Percentiles rank a stretch among this genome's conserved stretches.
These are phyloP conservation scores for Ustulina deusta DNA, from an alignment of 2,329 filamentous ascomycete genomes.

Conservation along the genomic window DNA sequence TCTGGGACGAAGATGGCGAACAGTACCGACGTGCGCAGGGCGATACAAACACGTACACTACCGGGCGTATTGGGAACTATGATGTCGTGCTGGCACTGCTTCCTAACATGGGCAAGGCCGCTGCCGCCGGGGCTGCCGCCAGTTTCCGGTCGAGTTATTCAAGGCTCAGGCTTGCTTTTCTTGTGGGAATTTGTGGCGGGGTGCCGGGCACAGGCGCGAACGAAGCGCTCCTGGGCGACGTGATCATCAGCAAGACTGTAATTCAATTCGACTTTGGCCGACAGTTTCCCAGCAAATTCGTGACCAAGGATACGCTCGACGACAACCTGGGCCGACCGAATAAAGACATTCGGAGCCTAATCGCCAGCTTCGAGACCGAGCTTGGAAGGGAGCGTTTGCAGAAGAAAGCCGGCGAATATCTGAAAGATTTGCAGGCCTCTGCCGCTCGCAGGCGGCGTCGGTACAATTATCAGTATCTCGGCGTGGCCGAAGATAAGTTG, in stretches of 20 bases:
- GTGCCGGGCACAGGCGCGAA: conserved; percentile 34
- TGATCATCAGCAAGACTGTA: conserved; percentile 47
- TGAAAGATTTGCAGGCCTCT: conserved; percentile 23
- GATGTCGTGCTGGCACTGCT: conserved; percentile 49
- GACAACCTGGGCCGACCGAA: conserved; percentile 43
- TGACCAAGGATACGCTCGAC: conserved; percentile 41
- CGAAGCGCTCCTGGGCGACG: conserved; percentile 46
- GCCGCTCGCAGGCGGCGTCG: conserved; percentile 1
- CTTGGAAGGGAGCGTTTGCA: conserved; percentile 28
- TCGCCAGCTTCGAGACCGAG: conserved; percentile 47
- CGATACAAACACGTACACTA: conserved; percentile 48
- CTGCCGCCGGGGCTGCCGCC: conserved; percentile 38
- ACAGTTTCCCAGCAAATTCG: conserved; percentile 39
- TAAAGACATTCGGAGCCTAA: conserved; percentile 42
- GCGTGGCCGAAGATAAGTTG: conserved; percentile 34
- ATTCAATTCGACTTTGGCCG: conserved; percentile 51
- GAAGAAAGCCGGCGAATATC: conserved; percentile 22
- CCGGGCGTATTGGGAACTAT: conserved; percentile 45
- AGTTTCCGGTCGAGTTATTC: conserved; percentile 36
- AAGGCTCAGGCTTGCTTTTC: conserved; percentile 36
- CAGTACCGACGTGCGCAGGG: conserved; percentile 42
- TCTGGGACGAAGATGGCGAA: conserved; percentile 42
- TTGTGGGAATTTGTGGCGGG: conserved; percentile 43
- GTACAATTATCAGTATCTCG: conserved; percentile 31
- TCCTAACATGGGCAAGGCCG: conserved; percentile 46